Evolutionary conservation across 2,329 filamentous ascomycete species (phyloP).

Genomic region (Paraphaeosphaeria sporulosa): DNA sequence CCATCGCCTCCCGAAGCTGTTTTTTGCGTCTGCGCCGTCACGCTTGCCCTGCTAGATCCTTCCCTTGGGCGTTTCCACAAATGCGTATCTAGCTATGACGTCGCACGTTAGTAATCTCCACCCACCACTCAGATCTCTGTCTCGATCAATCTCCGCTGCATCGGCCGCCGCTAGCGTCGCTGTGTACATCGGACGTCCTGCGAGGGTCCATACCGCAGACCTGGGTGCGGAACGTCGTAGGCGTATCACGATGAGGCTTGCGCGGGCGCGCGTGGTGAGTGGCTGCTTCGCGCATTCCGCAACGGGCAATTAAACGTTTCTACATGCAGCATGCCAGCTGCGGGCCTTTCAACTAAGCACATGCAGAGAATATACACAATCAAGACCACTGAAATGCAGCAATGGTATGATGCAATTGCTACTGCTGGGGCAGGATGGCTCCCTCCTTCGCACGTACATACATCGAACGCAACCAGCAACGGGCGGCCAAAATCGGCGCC

Average conservation of each 20-base stretch:
- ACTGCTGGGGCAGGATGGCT: too few species aligned
- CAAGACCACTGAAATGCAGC: too few species aligned
- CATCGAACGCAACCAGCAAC: background rate
- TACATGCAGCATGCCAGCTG: background rate
- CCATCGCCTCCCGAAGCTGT: background rate
- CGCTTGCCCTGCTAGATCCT: background rate
- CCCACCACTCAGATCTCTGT: background rate
- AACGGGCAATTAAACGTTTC: background rate
- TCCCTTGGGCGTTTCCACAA: background rate
- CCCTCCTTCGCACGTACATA: too few species aligned
- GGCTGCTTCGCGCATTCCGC: background rate
- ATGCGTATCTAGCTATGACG: conserved; percentile 9
- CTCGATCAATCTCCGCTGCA: conserved; percentile 3
- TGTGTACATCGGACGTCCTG: background rate
- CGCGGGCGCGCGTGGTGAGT: background rate
- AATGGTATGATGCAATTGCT: too few species aligned
- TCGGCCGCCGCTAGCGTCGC: conserved; percentile 13
- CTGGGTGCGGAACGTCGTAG: background rate
- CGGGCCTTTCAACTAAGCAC: too few species aligned
- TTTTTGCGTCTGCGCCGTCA: background rate
- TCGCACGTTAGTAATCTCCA: conserved; percentile 12
- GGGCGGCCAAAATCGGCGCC: background rate
- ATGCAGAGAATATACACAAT: too few species aligned
- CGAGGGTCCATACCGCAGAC: background rate
- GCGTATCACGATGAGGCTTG: background rate